Conservation (phyloP, 2,329 filamentous ascomycete species). For the Penicillium sp. region DNA sequence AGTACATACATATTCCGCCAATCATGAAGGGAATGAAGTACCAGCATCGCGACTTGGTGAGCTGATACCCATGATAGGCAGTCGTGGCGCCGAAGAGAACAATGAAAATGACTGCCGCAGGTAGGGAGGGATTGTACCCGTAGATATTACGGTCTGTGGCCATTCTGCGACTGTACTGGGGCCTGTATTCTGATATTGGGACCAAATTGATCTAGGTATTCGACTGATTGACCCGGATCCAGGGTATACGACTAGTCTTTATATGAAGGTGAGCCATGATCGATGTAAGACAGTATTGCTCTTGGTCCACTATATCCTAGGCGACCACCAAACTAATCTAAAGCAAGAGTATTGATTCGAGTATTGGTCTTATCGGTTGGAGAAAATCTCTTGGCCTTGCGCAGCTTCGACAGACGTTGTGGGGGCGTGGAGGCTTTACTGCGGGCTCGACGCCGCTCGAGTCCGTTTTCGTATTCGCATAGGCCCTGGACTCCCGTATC, state of each 20-base stretch:
- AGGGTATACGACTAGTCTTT: not conserved
- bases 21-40: constrained; percentile 45
- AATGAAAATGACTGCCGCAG: constrained; percentile 47
- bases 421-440: not conserved
- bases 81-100: constrained; percentile 47
- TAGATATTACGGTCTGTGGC: constrained; percentile 25
- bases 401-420: not conserved
- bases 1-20: constrained; percentile 38
- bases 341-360: constrained; percentile 1
- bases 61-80: constrained; percentile 40
- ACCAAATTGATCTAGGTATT: not conserved
- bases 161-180: constrained; percentile 8
- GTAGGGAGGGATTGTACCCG: constrained; percentile 46
- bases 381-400: not conserved
- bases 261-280: not conserved
- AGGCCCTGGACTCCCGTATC: constrained; percentile 4
- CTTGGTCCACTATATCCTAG: constrained; percentile 6
- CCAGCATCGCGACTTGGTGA: constrained; percentile 46
- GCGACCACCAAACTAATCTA: not conserved
- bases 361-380: not conserved
- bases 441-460: too few relatives aligned
- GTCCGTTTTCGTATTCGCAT: constrained; percentile 18
- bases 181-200: not conserved
- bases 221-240: not conserved
- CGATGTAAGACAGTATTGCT: not conserved